A percentile compares a stretch with the other conserved stretches of the same genome.
Evolutionary conservation across 441 rosid species (phyloP).

Genomic region (Populus hybrid): DNA sequence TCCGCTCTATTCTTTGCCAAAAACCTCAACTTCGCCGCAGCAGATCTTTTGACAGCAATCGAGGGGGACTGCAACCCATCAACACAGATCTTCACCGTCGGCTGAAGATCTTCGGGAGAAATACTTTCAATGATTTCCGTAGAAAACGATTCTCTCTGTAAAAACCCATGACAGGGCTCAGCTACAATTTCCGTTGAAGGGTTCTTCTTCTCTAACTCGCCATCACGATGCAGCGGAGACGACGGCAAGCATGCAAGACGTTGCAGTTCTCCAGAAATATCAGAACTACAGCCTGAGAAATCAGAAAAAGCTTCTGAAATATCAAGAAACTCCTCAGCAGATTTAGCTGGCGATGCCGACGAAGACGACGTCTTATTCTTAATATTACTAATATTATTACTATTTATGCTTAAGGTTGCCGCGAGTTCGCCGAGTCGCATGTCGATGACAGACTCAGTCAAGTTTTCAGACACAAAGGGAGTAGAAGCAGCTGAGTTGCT

Average conservation of each 20-base stretch:
- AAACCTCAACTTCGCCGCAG: conserved; percentile 79
- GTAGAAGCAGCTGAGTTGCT: conserved; percentile 50
- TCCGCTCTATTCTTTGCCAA: conserved; percentile 84
- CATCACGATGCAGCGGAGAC: not conserved
- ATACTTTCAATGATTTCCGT: conserved; percentile 88
- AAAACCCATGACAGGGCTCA: conserved; percentile 80
- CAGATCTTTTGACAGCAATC: conserved; percentile 68
- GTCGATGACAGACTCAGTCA: conserved; percentile 78
- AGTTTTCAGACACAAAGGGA: conserved; percentile 54
- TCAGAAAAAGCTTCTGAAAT: conserved; percentile 78
- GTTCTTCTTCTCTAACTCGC: not conserved
- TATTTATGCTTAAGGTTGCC: conserved; percentile 28
- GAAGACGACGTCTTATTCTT: not conserved
- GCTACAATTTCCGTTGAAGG: not conserved
- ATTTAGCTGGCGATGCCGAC: conserved; percentile 14
- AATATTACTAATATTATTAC: conserved; percentile 13
- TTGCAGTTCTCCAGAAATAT: conserved; percentile 83
- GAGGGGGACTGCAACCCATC: conserved; percentile 72
- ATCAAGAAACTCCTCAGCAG: conserved; percentile 54
- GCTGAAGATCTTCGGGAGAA: conserved; percentile 93
- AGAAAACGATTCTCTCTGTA: conserved; percentile 78
- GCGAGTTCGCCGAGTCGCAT: conserved; percentile 84
- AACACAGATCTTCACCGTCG: conserved; percentile 81
- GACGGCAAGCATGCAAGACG: conserved; percentile 72
- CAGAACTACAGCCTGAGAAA: conserved; percentile 77